A percentile compares a stretch with the other conserved stretches of the same genome.
Conservation (phyloP, 208 protist genomes). For the Acanthamoeba quina region DNA sequence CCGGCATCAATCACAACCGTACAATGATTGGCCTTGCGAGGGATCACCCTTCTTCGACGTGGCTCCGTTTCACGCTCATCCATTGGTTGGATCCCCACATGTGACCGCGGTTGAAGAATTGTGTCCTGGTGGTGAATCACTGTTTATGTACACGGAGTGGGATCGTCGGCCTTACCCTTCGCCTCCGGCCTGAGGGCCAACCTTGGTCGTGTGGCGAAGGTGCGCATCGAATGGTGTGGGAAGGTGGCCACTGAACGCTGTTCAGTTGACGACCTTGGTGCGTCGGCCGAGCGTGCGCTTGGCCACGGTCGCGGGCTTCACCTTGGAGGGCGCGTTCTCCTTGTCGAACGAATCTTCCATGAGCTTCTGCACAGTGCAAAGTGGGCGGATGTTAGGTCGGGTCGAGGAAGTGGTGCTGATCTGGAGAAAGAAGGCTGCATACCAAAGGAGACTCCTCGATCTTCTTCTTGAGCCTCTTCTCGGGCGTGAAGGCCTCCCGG, state of each 20-base stretch:
- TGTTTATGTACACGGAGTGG: neutral
- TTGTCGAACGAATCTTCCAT: conserved; percentile 36
- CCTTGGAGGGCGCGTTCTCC: conserved; percentile 17
- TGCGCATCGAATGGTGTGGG: too few relatives aligned
- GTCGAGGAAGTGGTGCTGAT: neutral
- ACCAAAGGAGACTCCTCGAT: conserved; percentile 1
- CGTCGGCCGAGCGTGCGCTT: conserved; percentile 23
- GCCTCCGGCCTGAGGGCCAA: neutral
- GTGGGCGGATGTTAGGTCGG: neutral
- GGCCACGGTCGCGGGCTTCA: conserved; percentile 9
- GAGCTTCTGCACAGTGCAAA: neutral
- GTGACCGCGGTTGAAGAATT: too few relatives aligned
- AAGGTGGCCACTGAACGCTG: neutral
- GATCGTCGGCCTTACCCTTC: neutral
- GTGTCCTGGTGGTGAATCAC: too few relatives aligned
- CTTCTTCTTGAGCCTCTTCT: conserved; percentile 53
- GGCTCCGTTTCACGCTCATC: too few relatives aligned
- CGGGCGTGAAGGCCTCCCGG: conserved; percentile 42
- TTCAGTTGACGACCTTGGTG: neutral
- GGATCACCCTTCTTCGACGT: too few relatives aligned
- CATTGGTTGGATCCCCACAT: too few relatives aligned
- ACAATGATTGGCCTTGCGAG: too few relatives aligned
- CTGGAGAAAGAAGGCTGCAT: neutral
- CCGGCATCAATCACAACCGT: too few relatives aligned
- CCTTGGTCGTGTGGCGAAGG: too few relatives aligned